These are phyloP conservation scores for Perkinsus olseni DNA, from an alignment of 169 alveolate genomes.

Conservation along the genomic window DNA sequence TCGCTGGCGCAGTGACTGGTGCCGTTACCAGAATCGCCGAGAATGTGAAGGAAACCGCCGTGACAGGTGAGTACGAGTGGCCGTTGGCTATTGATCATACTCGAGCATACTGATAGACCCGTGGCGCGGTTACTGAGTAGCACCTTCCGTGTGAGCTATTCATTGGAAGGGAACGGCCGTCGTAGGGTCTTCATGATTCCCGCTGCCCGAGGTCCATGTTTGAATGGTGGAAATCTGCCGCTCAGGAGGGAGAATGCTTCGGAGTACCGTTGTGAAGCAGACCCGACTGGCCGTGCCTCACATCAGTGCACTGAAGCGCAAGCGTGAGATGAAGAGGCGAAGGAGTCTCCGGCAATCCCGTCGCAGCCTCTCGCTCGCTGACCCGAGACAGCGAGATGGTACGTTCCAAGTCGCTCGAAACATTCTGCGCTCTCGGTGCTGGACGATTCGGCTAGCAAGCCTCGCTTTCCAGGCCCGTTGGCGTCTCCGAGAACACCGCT, in stretches of 20 bases:
- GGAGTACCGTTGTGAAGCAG: background rate
- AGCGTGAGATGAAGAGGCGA: background rate
- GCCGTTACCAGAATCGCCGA: background rate
- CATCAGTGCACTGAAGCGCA: background rate
- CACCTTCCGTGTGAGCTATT: too few relatives aligned
- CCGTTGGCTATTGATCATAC: too few relatives aligned
- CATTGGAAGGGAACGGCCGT: too few relatives aligned
- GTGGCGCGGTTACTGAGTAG: too few relatives aligned
- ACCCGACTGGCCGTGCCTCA: background rate
- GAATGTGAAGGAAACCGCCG: background rate
- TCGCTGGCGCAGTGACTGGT: background rate
- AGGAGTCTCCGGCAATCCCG: background rate
- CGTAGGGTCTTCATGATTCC: too few relatives aligned
- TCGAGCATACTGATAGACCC: too few relatives aligned
- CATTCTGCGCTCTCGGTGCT: too few relatives aligned
- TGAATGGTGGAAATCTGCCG: background rate
- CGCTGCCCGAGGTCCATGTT: background rate
- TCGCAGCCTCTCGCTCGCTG: background rate
- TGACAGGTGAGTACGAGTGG: background rate
- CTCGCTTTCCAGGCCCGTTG: too few relatives aligned
- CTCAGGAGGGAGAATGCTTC: background rate
- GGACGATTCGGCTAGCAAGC: too few relatives aligned
- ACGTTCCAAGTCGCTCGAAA: too few relatives aligned
- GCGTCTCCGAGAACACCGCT: too few relatives aligned
- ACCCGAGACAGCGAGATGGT: too few relatives aligned